Base-by-base conservation (phyloP, 78 protist species). In the Cavenderia fasciculata region DNA sequence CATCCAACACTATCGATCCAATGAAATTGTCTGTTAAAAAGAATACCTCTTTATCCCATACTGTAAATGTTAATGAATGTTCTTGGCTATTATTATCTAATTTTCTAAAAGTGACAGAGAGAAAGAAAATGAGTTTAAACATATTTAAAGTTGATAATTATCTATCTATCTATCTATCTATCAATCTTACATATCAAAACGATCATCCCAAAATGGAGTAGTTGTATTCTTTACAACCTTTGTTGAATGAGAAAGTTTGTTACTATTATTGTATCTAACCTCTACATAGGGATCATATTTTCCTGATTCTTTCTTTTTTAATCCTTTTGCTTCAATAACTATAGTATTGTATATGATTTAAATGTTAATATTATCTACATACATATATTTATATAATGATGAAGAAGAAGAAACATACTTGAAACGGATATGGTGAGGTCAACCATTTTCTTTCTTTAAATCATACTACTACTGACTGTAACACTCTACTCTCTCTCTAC, bases 11-110 rank as follows among this genome's bases (percentile, higher is more conserved):
- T 19, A 51, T 36, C 1, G 21, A 18, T 18, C 87, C 87, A 63
- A 78, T 65, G 7, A 63, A 27, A 65, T 65, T 78, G 23, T 65
- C 33, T n/a, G 56, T 65, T 10, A 78, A n/a, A 40, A 61, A 61
- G 49, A 65, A 38, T 56, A 78, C 23, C n/a, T 65, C 87, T 52
- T 52, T 78, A 78, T 78, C 87, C 70, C 63, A 78, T 27, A 78
- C 66, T 14, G 18, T 23, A 19, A 78, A 78, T 25, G 18, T 43
- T 14, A 75, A 59, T 23, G 14, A 29, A 40, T 49, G 71, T 18
- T n/a, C n/a, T n/a, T n/a, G n/a, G n/a, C n/a, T n/a, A n/a, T n/a
- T n/a, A n/a, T n/a, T 59, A 43, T 54, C 36, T 23, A 75, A 18
- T 66, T 78, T 47, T 11, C 73, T 78, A 25, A 21, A 21, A 7